Evolutionary conservation across 148 eudicot species (phyloP).

Genomic region (Pharnaceum exiguum): DNA sequence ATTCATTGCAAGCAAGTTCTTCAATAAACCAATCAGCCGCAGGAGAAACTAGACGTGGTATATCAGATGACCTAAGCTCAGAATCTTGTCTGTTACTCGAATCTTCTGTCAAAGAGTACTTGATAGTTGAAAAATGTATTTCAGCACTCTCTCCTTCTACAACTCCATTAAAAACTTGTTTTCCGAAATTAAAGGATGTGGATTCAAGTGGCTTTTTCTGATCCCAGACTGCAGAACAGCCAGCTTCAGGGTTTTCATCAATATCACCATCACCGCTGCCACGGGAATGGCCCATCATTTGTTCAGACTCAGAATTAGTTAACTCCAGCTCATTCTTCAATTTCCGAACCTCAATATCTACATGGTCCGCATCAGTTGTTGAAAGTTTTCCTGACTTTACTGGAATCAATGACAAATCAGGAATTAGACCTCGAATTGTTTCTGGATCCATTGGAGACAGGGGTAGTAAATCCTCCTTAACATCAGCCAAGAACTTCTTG

Average conservation of each 20-base stretch:
- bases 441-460: slow-evolving; percentile 41
- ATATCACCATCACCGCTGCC: slow-evolving; percentile 12
- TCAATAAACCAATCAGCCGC: slow-evolving; percentile 3
- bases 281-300: slow-evolving; percentile 15
- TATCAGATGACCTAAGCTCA: slow-evolving; percentile 8
- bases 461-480: slow-evolving; percentile 60
- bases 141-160: slow-evolving; percentile 15
- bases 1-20: neutral
- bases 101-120: slow-evolving; percentile 11
- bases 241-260: neutral
- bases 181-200: neutral
- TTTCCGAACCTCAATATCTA: slow-evolving; percentile 23
- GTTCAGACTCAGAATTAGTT: slow-evolving; percentile 17
- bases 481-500: slow-evolving; percentile 75
- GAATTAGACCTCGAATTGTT: too few relatives aligned
- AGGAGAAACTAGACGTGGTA: neutral
- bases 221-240: neutral
- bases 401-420: too few relatives aligned
- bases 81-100: neutral
- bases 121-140: slow-evolving; percentile 6
- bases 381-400: slow-evolving; percentile 36
- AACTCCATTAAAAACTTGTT: slow-evolving; percentile 5
- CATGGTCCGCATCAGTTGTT: slow-evolving; percentile 31
- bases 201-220: slow-evolving; percentile 4
- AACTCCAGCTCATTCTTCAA: slow-evolving; percentile 22